A percentile compares a stretch with the other conserved stretches of the same genome.
phyloP scores from a whole-genome alignment of 148 eudicot species.

The Fallopia convolvulus region DNA sequence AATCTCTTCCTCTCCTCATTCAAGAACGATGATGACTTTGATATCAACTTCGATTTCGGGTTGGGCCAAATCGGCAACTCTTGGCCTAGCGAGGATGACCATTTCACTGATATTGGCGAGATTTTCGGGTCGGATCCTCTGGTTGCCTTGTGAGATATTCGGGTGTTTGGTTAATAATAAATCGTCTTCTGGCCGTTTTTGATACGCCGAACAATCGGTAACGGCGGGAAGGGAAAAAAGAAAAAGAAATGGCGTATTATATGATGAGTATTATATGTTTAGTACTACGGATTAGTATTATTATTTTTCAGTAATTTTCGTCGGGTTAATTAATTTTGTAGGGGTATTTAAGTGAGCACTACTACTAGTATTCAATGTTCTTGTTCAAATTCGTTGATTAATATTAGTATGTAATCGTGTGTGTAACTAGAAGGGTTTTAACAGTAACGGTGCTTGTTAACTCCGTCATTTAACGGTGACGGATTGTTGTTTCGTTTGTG shows the following conservation, averaged over 20 bases:
- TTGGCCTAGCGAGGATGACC: slow-evolving; percentile 13
- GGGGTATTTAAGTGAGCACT: background rate
- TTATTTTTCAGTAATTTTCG: background rate
- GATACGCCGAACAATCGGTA: slow-evolving; percentile 1
- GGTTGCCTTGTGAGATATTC: slow-evolving; percentile 11
- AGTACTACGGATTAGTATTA: background rate
- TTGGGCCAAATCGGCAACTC: slow-evolving; percentile 19
- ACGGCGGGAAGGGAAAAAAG: background rate
- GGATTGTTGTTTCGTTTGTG: background rate
- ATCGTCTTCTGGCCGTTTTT: background rate
- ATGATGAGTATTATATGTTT: background rate
- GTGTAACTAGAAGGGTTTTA: background rate
- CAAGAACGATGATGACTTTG: slow-evolving; percentile 7
- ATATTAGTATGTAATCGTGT: slow-evolving; percentile 1
- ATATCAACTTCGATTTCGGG: slow-evolving; percentile 13
- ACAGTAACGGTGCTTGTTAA: background rate
- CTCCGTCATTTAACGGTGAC: slow-evolving; percentile 9
- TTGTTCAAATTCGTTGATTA: slow-evolving; percentile 8
- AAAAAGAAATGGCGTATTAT: background rate
- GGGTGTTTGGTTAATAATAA: background rate
- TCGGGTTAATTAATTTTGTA: slow-evolving; percentile 5
- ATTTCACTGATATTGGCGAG: slow-evolving; percentile 38
- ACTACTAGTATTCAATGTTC: background rate
- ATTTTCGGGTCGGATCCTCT: slow-evolving; percentile 55
- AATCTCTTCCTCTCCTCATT: background rate